phyloP scores from a whole-genome alignment of 2,329 filamentous ascomycete species.

The Juglanconis juglandina region DNA sequence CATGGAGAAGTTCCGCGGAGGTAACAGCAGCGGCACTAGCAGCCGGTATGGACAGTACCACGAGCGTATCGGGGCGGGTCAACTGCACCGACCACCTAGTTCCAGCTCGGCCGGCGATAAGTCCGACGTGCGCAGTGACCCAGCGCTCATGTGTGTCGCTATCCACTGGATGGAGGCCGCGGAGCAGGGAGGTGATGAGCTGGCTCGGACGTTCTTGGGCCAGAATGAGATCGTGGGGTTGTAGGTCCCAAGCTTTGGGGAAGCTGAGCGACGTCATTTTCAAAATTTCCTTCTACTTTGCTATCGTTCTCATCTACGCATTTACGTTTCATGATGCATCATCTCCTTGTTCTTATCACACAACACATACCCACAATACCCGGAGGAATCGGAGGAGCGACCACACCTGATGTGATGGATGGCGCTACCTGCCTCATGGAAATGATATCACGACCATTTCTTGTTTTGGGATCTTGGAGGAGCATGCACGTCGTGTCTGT shows the following conservation, averaged over 20 bases:
- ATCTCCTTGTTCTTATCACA: constrained; percentile 1
- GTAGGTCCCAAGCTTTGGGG: neutral
- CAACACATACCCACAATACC: constrained; percentile 13
- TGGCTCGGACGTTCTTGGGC: constrained; percentile 77
- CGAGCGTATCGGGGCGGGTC: constrained; percentile 21
- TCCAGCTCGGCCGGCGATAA: constrained; percentile 23
- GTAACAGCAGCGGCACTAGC: constrained; percentile 30
- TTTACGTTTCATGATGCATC: neutral
- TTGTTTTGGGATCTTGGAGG: neutral
- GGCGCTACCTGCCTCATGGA: constrained; percentile 1
- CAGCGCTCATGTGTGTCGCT: constrained; percentile 86
- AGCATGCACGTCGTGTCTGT: neutral
- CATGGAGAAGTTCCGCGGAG: constrained; percentile 64
- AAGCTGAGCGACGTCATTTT: too few species aligned
- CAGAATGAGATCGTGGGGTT: constrained; percentile 40
- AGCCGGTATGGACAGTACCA: constrained; percentile 27
- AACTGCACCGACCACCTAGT: constrained; percentile 16
- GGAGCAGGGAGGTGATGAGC: constrained; percentile 77
- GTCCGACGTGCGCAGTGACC: constrained; percentile 64
- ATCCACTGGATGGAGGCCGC: constrained; percentile 97
- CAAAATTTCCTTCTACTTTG: neutral
- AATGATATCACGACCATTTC: constrained; percentile 5
- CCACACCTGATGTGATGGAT: neutral
- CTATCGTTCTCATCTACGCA: neutral
- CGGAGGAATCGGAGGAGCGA: neutral